A percentile compares a stretch with the other conserved stretches of the same genome.
Evolutionary conservation across 257 asterid genomes (phyloP).

Genomic region (Solanum peruvianum): DNA sequence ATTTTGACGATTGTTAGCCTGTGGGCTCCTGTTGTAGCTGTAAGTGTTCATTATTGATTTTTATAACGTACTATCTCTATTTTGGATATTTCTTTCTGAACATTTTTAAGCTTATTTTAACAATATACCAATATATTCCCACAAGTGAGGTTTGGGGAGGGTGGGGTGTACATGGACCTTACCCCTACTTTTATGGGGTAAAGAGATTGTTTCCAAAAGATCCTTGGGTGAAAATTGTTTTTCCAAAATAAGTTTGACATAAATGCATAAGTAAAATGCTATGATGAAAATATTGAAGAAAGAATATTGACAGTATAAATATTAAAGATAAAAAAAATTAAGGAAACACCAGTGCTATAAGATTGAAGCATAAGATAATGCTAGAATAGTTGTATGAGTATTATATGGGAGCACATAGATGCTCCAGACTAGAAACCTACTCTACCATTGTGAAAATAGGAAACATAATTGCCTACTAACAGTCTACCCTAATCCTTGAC

Average conservation of each 20-base stretch:
- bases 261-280: not conserved
- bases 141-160: not conserved
- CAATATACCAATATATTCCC: not conserved
- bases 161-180: not conserved
- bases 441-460: not conserved
- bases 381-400: not conserved
- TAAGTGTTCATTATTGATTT: slow-evolving; percentile 34
- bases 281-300: not conserved
- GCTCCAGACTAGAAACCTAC: not conserved
- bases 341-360: not conserved
- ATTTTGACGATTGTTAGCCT: slow-evolving; percentile 63
- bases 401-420: not conserved
- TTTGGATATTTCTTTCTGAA: not conserved
- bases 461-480: not conserved
- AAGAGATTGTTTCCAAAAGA: not conserved
- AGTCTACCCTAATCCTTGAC: not conserved
- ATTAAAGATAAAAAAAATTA: not conserved
- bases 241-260: not conserved
- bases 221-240: not conserved
- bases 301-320: not conserved
- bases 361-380: not conserved
- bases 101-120: not conserved
- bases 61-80: not conserved
- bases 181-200: not conserved
- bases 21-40: slow-evolving; percentile 98